Evolutionary conservation across 805 yeast genomes (phyloP).

Genomic region (Lipomyces sp.): DNA sequence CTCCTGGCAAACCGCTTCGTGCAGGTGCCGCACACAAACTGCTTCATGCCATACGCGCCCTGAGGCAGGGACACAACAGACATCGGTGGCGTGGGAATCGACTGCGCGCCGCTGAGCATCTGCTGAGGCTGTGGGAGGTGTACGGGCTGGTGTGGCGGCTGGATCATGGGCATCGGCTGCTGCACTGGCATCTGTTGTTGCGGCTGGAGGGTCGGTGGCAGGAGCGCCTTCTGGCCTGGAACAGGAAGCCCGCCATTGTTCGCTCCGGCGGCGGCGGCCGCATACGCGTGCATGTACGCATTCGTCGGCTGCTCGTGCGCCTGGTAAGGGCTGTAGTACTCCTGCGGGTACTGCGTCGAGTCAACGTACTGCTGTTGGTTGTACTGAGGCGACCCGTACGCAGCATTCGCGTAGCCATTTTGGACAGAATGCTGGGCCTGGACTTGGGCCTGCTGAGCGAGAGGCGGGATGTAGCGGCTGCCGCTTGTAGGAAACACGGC

Average conservation of each 20-base stretch:
- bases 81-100: conserved; percentile 6
- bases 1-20: conserved; percentile 68
- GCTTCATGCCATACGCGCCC: conserved; percentile 26
- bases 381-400: conserved; percentile 7
- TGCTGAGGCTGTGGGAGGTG: conserved; percentile 6
- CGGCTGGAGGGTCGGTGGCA: background rate
- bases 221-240: background rate
- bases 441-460: background rate
- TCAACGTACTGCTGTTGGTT: background rate
- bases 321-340: conserved; percentile 2
- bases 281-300: conserved; percentile 14
- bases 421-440: conserved; percentile 1
- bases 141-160: background rate
- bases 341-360: conserved; percentile 4
- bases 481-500: conserved; percentile 4
- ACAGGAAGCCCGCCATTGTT: conserved; percentile 12
- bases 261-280: conserved; percentile 20
- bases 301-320: conserved; percentile 2
- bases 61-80: conserved; percentile 6
- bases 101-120: conserved; percentile 1
- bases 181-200: background rate
- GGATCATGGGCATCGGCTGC: background rate
- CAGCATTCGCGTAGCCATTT: conserved; percentile 4
- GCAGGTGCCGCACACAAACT: conserved; percentile 46
- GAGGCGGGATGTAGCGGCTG: background rate